These are phyloP conservation scores for Ceratocystis cubensis DNA, from an alignment of 2,329 filamentous ascomycete genomes.

Conservation along the genomic window DNA sequence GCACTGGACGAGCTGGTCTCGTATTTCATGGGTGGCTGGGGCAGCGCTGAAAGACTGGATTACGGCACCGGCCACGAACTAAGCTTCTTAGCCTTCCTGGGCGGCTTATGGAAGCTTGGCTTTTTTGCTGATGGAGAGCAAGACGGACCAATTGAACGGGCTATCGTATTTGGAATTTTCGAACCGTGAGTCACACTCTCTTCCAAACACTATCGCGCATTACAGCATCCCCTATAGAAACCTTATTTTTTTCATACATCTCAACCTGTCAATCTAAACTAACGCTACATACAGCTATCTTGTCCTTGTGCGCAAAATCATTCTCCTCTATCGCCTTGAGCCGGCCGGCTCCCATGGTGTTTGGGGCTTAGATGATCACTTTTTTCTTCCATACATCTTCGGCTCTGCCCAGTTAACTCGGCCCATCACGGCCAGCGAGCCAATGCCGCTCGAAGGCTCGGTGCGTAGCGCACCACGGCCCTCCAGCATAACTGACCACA, in stretches of 20 bases:
- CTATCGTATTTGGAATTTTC: conserved; percentile 68
- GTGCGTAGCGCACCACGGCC: conserved; percentile 58
- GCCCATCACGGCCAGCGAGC: conserved; percentile 46
- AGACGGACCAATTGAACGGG: conserved; percentile 53
- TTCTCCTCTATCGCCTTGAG: conserved; percentile 83
- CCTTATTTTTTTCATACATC: neutral
- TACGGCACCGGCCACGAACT: conserved; percentile 95
- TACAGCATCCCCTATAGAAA: neutral
- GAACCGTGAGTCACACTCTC: conserved; percentile 52
- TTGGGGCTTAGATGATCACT: conserved; percentile 97
- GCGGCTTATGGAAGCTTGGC: conserved; percentile 78
- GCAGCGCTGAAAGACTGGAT: conserved; percentile 77
- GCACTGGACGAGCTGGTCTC: conserved; percentile 25
- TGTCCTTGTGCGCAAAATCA: conserved; percentile 66
- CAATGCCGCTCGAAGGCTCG: conserved; percentile 69
- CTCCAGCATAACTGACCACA: conserved; percentile 50
- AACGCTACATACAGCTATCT: conserved; percentile 48
- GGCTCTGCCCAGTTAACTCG: conserved; percentile 82
- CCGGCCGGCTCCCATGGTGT: conserved; percentile 94
- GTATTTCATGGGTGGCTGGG: conserved; percentile 78
- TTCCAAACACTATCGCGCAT: neutral
- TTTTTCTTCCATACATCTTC: conserved; percentile 86
- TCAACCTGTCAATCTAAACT: neutral
- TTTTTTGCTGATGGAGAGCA: conserved; percentile 50
- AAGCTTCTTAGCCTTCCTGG: conserved; percentile 86